phyloP scores from a whole-genome alignment of 1,284 basidiomycete species.

The Schizophyllum commune region DNA sequence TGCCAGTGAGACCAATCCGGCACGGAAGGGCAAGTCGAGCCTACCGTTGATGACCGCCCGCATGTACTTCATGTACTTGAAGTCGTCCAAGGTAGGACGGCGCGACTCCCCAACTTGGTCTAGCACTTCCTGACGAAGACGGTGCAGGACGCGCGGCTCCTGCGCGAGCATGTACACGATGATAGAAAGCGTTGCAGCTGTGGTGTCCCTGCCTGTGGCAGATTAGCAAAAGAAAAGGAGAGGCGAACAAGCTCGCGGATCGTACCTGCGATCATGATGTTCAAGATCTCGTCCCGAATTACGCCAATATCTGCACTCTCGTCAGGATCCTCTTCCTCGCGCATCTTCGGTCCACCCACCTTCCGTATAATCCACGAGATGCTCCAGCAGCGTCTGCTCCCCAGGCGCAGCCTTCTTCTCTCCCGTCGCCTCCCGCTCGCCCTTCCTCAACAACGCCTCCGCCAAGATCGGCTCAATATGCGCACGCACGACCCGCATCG shows the following conservation, averaged over 20 bases:
- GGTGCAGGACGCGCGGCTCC: constrained; percentile 35
- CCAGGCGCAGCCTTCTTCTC: constrained; percentile 1
- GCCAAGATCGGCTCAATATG: constrained; percentile 19
- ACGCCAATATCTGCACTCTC: constrained; percentile 20
- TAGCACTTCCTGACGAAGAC: constrained; percentile 47
- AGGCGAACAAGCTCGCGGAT: too few species aligned
- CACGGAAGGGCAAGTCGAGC: constrained; percentile 6
- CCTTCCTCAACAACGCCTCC: constrained; percentile 14
- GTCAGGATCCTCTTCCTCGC: constrained; percentile 8
- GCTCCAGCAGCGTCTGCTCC: too few species aligned
- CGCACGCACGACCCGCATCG: constrained; percentile 15
- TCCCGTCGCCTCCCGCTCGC: constrained; percentile 1
- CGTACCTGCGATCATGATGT: constrained; percentile 36
- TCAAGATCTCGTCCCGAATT: constrained; percentile 21
- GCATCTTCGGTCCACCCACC: neutral
- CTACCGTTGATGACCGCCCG: constrained; percentile 54
- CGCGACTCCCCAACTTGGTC: constrained; percentile 34
- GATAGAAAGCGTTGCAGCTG: constrained; percentile 45
- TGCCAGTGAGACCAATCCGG: neutral
- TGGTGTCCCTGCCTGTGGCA: constrained; percentile 30
- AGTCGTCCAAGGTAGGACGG: constrained; percentile 44
- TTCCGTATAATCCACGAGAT: too few species aligned
- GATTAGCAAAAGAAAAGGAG: neutral
- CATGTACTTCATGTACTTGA: constrained; percentile 49
- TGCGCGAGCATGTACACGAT: constrained; percentile 46